Evolutionary conservation across 2,329 filamentous ascomycete species (phyloP).

Genomic region (Raffaelea arxii): DNA sequence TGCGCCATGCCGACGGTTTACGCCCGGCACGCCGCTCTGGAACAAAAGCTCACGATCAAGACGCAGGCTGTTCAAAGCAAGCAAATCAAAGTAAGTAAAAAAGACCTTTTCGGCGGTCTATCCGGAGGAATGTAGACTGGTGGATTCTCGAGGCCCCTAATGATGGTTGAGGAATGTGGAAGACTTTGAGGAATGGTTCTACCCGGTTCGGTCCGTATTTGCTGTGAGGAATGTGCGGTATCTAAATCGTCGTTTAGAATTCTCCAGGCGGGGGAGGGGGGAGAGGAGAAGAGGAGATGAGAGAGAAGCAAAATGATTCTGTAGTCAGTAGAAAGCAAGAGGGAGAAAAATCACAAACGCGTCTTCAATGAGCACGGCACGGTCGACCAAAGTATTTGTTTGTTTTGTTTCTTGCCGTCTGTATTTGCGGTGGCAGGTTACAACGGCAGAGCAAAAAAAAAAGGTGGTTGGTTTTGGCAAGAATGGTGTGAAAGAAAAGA

Average conservation of each 20-base stretch:
- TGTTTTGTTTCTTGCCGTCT: not conserved
- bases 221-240: not conserved
- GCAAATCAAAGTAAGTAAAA: too few species aligned
- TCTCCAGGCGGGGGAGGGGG: not conserved
- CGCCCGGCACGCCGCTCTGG: not conserved
- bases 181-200: too few species aligned
- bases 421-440: not conserved
- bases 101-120: too few species aligned
- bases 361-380: too few species aligned
- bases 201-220: not conserved
- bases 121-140: too few species aligned
- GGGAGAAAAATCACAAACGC: too few species aligned
- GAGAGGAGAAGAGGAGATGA: not conserved
- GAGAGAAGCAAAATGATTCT: not conserved
- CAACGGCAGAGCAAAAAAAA: not conserved
- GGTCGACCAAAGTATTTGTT: not conserved
- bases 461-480: slow-evolving; percentile 4
- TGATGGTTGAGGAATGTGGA: too few species aligned
- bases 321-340: too few species aligned
- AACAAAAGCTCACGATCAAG: too few species aligned
- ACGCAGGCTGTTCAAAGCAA: too few species aligned
- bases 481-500: slow-evolving; percentile 4
- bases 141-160: too few species aligned
- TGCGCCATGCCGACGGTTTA: slow-evolving; percentile 16
- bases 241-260: too few species aligned